Conservation (phyloP, 306 rosid species). For the Citrullus mucosospermus region DNA sequence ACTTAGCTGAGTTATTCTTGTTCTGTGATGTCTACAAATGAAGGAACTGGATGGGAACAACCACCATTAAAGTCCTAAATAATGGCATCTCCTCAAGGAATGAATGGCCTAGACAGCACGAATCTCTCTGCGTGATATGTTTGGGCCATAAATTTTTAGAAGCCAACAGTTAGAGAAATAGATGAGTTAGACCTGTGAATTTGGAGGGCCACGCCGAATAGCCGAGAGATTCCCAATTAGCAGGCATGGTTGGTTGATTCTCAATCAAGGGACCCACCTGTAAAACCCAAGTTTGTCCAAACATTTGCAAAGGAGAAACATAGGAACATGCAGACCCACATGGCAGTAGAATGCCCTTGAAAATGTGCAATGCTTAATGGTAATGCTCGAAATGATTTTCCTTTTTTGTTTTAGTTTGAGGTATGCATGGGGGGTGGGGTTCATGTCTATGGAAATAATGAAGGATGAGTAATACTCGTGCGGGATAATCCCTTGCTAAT, state of each 20-base stretch:
- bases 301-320: slow-evolving; percentile 7
- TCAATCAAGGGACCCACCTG: slow-evolving; percentile 6
- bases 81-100: slow-evolving; percentile 1
- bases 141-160: neutral
- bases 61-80: slow-evolving; percentile 1
- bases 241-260: neutral
- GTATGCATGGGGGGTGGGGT: slow-evolving; percentile 10
- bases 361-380: neutral
- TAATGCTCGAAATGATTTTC: slow-evolving; percentile 1
- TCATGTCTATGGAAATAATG: slow-evolving; percentile 4
- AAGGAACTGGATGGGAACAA: slow-evolving; percentile 6
- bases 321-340: slow-evolving; percentile 10
- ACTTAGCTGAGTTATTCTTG: neutral
- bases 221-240: slow-evolving; percentile 4
- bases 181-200: slow-evolving; percentile 1
- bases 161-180: neutral
- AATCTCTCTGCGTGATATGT: slow-evolving; percentile 9
- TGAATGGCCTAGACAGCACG: slow-evolving; percentile 6
- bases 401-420: slow-evolving; percentile 3
- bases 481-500: neutral
- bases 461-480: neutral
- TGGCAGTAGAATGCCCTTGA: neutral
- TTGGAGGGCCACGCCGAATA: slow-evolving; percentile 1
- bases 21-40: neutral
- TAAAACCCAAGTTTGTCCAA: slow-evolving; percentile 11